These are phyloP conservation scores for Collybiopsis confluens DNA, from an alignment of 768 basidiomycete species.

Conservation along the genomic window DNA sequence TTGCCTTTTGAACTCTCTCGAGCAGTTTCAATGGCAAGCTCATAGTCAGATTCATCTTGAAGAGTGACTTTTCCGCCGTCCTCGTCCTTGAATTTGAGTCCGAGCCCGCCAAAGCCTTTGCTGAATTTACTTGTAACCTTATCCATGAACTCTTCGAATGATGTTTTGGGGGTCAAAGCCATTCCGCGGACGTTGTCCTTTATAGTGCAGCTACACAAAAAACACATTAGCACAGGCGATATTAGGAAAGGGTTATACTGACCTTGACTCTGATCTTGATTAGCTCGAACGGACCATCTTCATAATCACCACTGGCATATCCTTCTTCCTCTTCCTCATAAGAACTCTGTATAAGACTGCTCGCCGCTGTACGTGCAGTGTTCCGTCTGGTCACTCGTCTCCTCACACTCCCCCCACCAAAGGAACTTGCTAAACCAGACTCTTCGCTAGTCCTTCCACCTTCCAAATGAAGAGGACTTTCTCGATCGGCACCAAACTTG, in stretches of 20 bases:
- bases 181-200: constrained; percentile 82
- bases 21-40: constrained; percentile 87
- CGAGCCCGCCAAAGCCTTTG: constrained; percentile 45
- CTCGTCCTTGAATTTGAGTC: constrained; percentile 84
- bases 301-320: constrained; percentile 68
- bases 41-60: constrained; percentile 83
- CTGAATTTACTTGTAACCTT: constrained; percentile 75
- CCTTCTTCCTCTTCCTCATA: constrained; percentile 81
- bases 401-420: constrained; percentile 39
- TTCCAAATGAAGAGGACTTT: constrained; percentile 11
- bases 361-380: constrained; percentile 29
- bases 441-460: background rate
- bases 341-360: constrained; percentile 36
- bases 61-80: constrained; percentile 81
- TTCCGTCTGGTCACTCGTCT: constrained; percentile 47
- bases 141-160: constrained; percentile 71
- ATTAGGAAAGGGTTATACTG: constrained; percentile 15
- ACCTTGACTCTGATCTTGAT: constrained; percentile 84
- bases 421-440: constrained; percentile 38
- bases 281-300: constrained; percentile 60
- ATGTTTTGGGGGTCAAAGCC: constrained; percentile 64
- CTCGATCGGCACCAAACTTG: background rate
- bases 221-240: background rate
- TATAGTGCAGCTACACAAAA: constrained; percentile 65
- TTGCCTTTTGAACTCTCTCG: constrained; percentile 69